Conservation (phyloP, 352 stramenopile genomes). For the Pythium scleroteichum region DNA sequence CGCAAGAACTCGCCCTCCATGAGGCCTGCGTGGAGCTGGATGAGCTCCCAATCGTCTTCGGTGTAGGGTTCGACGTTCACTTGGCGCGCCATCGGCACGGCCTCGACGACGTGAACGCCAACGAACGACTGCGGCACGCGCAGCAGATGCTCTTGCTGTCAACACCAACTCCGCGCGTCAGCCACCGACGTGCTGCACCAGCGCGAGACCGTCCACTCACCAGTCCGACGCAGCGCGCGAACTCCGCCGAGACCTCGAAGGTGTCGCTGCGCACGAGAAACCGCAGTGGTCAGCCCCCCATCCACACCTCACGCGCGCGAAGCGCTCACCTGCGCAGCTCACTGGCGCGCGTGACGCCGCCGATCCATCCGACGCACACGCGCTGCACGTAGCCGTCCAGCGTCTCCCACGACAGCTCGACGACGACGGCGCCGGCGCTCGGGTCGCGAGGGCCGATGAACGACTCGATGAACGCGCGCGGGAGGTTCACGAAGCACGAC, state of each 20-base stretch:
- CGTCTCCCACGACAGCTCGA: constrained; percentile 80
- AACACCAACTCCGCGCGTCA: background rate
- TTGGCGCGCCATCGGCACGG: constrained; percentile 61
- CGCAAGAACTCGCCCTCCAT: constrained; percentile 82
- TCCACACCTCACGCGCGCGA: background rate
- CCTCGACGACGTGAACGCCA: constrained; percentile 73
- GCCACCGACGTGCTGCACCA: background rate
- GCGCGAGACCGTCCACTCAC: constrained; percentile 34
- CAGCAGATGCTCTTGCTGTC: constrained; percentile 61
- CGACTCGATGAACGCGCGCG: constrained; percentile 59
- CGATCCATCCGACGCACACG: constrained; percentile 71
- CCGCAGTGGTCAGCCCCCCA: too few species aligned
- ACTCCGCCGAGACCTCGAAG: constrained; percentile 83
- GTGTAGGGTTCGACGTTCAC: constrained; percentile 86
- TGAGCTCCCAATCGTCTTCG: constrained; percentile 89
- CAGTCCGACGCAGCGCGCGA: constrained; percentile 80
- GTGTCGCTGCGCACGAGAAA: constrained; percentile 48
- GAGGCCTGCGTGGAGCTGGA: constrained; percentile 82
- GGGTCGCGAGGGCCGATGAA: constrained; percentile 40
- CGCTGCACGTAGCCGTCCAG: constrained; percentile 78
- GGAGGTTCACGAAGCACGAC: constrained; percentile 78
- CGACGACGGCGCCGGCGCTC: constrained; percentile 47
- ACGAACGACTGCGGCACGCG: constrained; percentile 61
- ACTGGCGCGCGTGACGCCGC: constrained; percentile 52
- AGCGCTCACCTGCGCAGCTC: constrained; percentile 45